Percentiles rank a stretch among this genome's conserved stretches.
Evolutionary conservation across 305 asterid species (phyloP).

Genomic region (Euphrasia arctica): DNA sequence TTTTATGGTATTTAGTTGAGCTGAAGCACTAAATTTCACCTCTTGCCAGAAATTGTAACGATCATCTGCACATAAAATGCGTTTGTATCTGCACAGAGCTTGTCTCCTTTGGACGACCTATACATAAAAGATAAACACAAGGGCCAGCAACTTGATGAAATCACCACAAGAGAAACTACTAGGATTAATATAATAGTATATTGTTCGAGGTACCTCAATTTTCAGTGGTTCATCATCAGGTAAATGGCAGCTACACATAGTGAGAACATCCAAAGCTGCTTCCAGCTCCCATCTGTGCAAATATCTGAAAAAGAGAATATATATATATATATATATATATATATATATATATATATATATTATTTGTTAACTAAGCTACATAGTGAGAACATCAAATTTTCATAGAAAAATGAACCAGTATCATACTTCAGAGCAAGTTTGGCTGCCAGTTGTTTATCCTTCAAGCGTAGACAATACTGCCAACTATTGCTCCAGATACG

Average conservation of each 20-base stretch:
- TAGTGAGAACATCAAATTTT: slow-evolving; percentile 6
- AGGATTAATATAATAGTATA: slow-evolving; percentile 15
- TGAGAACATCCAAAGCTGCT: slow-evolving; percentile 94
- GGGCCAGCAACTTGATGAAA: slow-evolving; percentile 25
- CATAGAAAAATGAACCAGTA: slow-evolving; percentile 25
- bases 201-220: slow-evolving; percentile 52
- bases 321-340: not conserved
- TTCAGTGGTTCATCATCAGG: slow-evolving; percentile 61
- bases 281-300: slow-evolving; percentile 86
- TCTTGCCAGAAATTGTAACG: slow-evolving; percentile 92
- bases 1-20: slow-evolving; percentile 18
- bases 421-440: slow-evolving; percentile 83
- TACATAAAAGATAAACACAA: slow-evolving; percentile 23
- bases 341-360: not conserved
- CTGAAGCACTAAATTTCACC: slow-evolving; percentile 44
- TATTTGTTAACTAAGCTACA: slow-evolving; percentile 20
- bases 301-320: slow-evolving; percentile 48
- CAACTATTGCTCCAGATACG: slow-evolving; percentile 78
- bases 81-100: slow-evolving; percentile 85
- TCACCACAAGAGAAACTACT: slow-evolving; percentile 24
- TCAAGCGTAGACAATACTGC: slow-evolving; percentile 95
- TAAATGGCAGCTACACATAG: slow-evolving; percentile 95
- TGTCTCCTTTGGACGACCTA: slow-evolving; percentile 87
- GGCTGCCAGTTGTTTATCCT: slow-evolving; percentile 88
- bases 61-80: slow-evolving; percentile 90